phyloP scores from a whole-genome alignment of 2,329 filamentous ascomycete species.

The Fusarium guadeloupense region DNA sequence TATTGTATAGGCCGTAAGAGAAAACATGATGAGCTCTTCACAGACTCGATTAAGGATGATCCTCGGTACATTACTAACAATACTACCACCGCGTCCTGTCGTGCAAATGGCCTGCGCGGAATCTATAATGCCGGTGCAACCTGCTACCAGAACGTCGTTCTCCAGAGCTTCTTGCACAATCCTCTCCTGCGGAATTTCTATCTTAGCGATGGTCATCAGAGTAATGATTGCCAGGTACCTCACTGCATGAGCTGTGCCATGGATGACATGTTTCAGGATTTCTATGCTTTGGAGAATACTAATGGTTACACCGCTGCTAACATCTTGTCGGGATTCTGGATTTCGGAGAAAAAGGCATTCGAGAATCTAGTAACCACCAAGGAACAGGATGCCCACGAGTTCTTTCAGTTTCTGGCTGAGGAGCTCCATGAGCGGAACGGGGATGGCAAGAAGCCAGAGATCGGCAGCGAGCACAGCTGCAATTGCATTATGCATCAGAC shows the following conservation, averaged over 20 bases:
- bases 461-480: constrained; percentile 71
- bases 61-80: constrained; percentile 81
- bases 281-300: constrained; percentile 77
- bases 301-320: constrained; percentile 92
- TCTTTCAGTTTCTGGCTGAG: constrained; percentile 94
- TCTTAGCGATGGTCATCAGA: constrained; percentile 87
- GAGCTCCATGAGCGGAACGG: constrained; percentile 87
- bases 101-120: constrained; percentile 86
- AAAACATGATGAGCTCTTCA: constrained; percentile 76
- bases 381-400: constrained; percentile 97
- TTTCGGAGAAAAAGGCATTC: constrained; percentile 77
- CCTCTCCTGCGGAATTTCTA: constrained; percentile 92
- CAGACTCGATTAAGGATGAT: constrained; percentile 73
- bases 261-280: constrained; percentile 78
- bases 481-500: constrained; percentile 93
- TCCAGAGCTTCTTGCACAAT: constrained; percentile 94
- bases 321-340: constrained; percentile 90
- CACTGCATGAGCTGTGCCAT: constrained; percentile 76
- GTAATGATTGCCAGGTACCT: constrained; percentile 71
- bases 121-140: constrained; percentile 99
- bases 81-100: constrained; percentile 81
- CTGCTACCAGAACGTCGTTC: constrained; percentile 96
- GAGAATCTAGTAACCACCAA: constrained; percentile 87
- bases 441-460: constrained; percentile 70
- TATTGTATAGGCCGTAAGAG: constrained; percentile 69